Evolutionary conservation across 306 rosid species (phyloP), one percentile per base, ranked within the genome.

Genomic region (Rubus idaeus): DNA sequence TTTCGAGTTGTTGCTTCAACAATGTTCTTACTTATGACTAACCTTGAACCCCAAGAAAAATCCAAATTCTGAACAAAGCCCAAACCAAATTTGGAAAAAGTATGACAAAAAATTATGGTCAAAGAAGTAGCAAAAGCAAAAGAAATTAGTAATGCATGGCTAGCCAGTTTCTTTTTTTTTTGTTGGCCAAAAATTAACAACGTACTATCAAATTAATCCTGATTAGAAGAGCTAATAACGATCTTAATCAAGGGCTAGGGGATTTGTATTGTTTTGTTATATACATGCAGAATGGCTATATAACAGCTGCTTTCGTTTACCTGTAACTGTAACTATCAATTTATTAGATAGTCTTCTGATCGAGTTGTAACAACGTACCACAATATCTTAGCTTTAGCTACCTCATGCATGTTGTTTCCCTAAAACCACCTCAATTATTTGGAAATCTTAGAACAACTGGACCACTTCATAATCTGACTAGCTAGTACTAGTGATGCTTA

Each of bases 341-440:
- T 20, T 30, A 30, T 30, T 56, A n/a, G n/a, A n/a, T n/a, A 23
- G 39, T 58, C 81, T 14, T 35, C 11, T 46, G 53, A n/a, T n/a
- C n/a, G n/a, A n/a, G 45, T 60, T 70, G 52, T 70, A 58, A 58
- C 39, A 58, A 56, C 39, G 64, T 23, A 21, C 64, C 16, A 10
- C 11, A 4, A 23, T 21, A 21, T 23, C 39, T 23, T 58, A 10
- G 64, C 39, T 58, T 58, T 58, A 23, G 30, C 50, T 42, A 14
- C 39, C 64, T 68, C 13, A 26, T 77, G 68, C 67, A 70, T 70
- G 11, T 60, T 62, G 62, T 16, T 73, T 35, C 73, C 50, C 74
- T 11, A 52, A 69, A 13, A 35, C 23, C 52, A 37, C 67, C 79
- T 69, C 80, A 69, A 75, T 75, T 60, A 80, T 80, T 75, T 58